Base-by-base conservation (phyloP, 768 basidiomycete genomes). In the Agrocybe praecox region DNA sequence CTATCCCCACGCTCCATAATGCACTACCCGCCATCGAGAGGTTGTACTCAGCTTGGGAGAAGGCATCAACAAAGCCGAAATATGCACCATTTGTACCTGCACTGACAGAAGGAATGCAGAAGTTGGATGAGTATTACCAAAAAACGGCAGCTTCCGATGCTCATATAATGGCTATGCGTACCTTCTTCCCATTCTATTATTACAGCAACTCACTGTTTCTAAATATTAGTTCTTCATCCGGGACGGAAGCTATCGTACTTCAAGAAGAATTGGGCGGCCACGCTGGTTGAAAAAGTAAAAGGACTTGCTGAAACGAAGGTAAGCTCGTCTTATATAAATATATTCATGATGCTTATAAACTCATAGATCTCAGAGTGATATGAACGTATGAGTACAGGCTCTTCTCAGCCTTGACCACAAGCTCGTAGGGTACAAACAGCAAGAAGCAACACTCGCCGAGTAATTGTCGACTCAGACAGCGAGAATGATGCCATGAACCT, bases 91-190 rank as follows among this genome's bases (percentile, higher is more conserved):
- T 69, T 42, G 1, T 18, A 6, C 9, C 26, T 8, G 64, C 67
- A 1, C 54, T 71, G 17, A 29, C 55, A 2, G 58, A 59, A 2
- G 68, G 55, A 2, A 42, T 55, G 33, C 24, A 10, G 2, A 71
- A 71, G 50, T 58, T 71, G 7, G 52, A 59, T 23, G 62, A 67
- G 24, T 67, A 71, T 45, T 71, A 71, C 49, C 19, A 65, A 21
- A 64, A 62, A 46, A 69, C 66, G 6, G 59, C 65, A 0, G 55
- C 53, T 23, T 69, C 68, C 1, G 60, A 66, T 55, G 67, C 66
- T 12, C 65, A 68, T 51, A 68, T 66, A 15, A 62, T 72, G 36
- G 53, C 60, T 8, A 69, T 69, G 64, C 43, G 66, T 66, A 58
- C n/a, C 18, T 43, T 49, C 11, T 48, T 33, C 40, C 24, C 23